Conservation (phyloP, 129 eudicot genomes). For the Glebionis coronaria region DNA sequence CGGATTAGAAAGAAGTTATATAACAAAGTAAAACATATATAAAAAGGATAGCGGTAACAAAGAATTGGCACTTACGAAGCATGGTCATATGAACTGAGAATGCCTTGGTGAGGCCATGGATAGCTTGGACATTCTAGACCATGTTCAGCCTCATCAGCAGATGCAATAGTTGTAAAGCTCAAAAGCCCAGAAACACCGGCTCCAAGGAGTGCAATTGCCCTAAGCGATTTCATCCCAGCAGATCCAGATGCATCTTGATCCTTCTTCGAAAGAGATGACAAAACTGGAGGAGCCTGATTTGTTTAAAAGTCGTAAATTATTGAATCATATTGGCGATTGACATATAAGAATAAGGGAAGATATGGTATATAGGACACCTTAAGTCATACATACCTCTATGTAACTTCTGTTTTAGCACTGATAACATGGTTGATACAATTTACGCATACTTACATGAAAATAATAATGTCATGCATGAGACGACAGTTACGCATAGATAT, state of each 20-base stretch:
- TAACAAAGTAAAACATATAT: background rate
- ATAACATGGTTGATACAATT: background rate
- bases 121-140: constrained; percentile 79
- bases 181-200: constrained; percentile 84
- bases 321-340: constrained; percentile 16
- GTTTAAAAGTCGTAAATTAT: background rate
- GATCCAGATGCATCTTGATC: constrained; percentile 63
- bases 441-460: background rate
- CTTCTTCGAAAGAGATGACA: constrained; percentile 61
- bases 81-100: constrained; percentile 89
- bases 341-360: background rate
- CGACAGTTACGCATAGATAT: background rate
- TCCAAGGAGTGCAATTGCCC: constrained; percentile 77
- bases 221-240: constrained; percentile 53
- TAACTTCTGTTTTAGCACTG: background rate
- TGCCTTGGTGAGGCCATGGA: constrained; percentile 96
- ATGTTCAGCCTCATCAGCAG: constrained; percentile 94
- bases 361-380: constrained; percentile 2
- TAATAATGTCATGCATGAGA: background rate
- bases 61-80: constrained; percentile 58
- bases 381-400: background rate
- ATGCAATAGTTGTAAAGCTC: constrained; percentile 64
- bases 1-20: background rate
- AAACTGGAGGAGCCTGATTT: constrained; percentile 60
- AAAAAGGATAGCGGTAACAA: background rate